phyloP scores from a whole-genome alignment of 75 land plant species.

The Chamaecyparis obtusa region DNA sequence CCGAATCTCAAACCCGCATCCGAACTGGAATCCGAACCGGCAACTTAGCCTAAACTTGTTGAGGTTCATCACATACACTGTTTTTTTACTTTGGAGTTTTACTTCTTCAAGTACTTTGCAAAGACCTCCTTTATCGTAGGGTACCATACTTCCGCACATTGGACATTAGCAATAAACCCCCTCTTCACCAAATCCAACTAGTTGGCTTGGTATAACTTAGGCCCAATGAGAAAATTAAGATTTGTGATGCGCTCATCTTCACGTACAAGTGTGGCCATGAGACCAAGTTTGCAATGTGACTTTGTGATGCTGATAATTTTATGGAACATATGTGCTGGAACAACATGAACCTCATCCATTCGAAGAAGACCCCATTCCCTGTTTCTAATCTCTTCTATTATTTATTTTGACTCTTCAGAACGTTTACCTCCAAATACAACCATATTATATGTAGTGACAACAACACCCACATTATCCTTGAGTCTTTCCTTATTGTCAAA shows the following conservation, averaged over 20 bases:
- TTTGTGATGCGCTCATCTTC: conserved; percentile 98
- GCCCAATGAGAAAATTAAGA: conserved; percentile 96
- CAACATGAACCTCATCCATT: conserved; percentile 99
- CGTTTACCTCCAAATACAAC: conserved; percentile 98
- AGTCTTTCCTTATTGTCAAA: conserved; percentile 96
- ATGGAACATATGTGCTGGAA: conserved; percentile 99
- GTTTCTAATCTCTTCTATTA: conserved; percentile 93
- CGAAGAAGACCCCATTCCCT: conserved; percentile 99
- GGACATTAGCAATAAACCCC: conserved; percentile 97
- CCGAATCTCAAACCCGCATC: too few species aligned
- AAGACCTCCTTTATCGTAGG: conserved; percentile 99
- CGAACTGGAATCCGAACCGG: too few species aligned
- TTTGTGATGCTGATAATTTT: conserved; percentile 97
- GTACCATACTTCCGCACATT: conserved; percentile 99
- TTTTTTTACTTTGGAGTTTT: conserved; percentile 86
- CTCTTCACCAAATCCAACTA: conserved; percentile 97
- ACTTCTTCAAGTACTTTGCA: conserved; percentile 94
- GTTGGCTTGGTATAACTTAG: conserved; percentile 96
- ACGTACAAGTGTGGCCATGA: conserved; percentile 98
- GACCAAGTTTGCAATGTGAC: conserved; percentile 98
- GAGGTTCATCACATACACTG: conserved; percentile 99
- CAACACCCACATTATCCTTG: conserved; percentile 90
- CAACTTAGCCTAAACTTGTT: too few species aligned
- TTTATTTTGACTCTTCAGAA: conserved; percentile 96
- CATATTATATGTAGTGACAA: conserved; percentile 98